phyloP scores from a whole-genome alignment of 768 basidiomycete species.

The Leucocoprinus sp. region DNA sequence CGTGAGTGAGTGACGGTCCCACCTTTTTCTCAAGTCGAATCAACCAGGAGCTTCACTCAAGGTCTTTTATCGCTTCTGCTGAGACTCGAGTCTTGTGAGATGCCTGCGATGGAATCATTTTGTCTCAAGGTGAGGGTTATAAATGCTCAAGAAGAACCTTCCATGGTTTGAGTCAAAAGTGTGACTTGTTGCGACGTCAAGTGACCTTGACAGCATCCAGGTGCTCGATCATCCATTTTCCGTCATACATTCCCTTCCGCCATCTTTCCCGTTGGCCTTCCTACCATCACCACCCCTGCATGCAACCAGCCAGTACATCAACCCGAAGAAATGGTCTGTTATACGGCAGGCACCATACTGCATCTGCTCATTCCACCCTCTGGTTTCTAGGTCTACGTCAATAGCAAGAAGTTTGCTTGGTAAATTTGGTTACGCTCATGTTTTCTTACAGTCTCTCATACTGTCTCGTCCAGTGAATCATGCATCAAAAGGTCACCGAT shows the following conservation, averaged over 20 bases:
- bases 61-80: neutral
- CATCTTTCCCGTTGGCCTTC: constrained; percentile 1
- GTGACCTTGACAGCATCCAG: neutral
- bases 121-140: too few species aligned
- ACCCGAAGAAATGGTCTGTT: constrained; percentile 10
- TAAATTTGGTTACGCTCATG: constrained; percentile 21
- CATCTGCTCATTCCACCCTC: neutral
- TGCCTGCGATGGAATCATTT: too few species aligned
- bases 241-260: constrained; percentile 3
- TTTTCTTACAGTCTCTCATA: constrained; percentile 9
- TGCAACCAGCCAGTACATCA: neutral
- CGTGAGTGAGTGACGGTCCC: neutral
- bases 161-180: neutral
- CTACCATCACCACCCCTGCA: neutral
- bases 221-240: neutral
- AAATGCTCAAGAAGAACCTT: too few species aligned
- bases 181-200: constrained; percentile 9
- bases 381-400: constrained; percentile 53
- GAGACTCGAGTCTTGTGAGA: too few species aligned
- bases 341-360: neutral
- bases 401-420: constrained; percentile 75
- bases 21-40: neutral
- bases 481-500: constrained; percentile 95
- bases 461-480: constrained; percentile 50
- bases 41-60: neutral